Evolutionary conservation across 306 rosid genomes (phyloP), one percentile per base, ranked within the genome.

Genomic region (Comarum palustre): DNA sequence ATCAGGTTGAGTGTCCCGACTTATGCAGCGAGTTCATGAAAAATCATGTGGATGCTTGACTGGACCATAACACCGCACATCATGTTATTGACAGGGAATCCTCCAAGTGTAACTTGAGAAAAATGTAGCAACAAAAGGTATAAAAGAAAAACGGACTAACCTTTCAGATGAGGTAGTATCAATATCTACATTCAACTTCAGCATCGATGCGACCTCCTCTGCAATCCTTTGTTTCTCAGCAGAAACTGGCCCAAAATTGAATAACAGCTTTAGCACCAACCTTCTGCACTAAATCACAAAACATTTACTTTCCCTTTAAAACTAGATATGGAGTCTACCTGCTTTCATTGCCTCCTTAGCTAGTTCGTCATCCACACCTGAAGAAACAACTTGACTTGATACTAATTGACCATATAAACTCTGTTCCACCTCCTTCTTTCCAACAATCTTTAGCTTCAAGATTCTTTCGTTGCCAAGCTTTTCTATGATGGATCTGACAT

Each of bases 211-310:
- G 54, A 94, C 98, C 78, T 86, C 87, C 86, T 91, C 83, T 4
- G 98, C 98, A 73, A 94, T 80, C 77, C 93, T 91, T 71, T 87
- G 95, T 85, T 83, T 94, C 84, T 91, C 90, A 38, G 95, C 92
- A 68, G 91, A 85, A 82, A 76, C 97, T 94, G 81, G 46, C 74
- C 72, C 81, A 80, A 75, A 81, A 72, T 60, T 60, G 70, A 75
- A 82, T 27, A 79, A 81, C n/a, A 75, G 64, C 73, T 75, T 78
- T 48, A 80, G 82, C 46, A 73, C 63, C 66, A 70, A 62, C 62
- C 79, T 68, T 77, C 64, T 12, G 67, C 54, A 72, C 72, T 79
- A 73, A 54, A 65, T 71, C 65, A 69, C 74, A 38, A 69, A 75
- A 43, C 65, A 72, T 59, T 25, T 14, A 47, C 79, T 73, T 75